Evolutionary conservation across 768 basidiomycete species (phyloP).

Genomic region (Mycena indigotica): DNA sequence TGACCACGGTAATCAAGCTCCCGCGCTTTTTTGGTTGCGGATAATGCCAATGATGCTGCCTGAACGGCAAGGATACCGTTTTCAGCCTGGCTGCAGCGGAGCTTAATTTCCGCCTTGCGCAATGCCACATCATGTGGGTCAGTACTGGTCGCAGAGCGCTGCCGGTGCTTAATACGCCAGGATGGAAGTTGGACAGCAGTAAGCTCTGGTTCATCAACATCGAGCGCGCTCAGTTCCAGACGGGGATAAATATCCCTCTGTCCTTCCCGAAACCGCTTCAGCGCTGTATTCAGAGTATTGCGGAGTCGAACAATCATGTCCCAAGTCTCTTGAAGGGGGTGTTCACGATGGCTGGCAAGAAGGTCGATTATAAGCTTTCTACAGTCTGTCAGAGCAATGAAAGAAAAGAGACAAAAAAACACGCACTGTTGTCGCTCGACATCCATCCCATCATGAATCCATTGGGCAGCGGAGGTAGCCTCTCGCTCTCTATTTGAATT

Average conservation of each 20-base stretch:
- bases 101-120: background rate
- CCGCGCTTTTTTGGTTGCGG: constrained; percentile 2
- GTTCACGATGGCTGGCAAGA: background rate
- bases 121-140: background rate
- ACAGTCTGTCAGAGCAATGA: background rate
- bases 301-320: constrained; percentile 1
- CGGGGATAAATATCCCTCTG: constrained; percentile 7
- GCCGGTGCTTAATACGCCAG: constrained; percentile 7
- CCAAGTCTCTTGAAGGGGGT: constrained; percentile 7
- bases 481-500: background rate
- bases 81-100: constrained; percentile 4
- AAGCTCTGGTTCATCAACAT: constrained; percentile 13
- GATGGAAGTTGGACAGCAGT: constrained; percentile 13
- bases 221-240: constrained; percentile 5
- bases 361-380: constrained; percentile 4
- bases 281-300: background rate
- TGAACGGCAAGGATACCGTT: constrained; percentile 3
- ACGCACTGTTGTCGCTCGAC: constrained; percentile 13
- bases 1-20: constrained; percentile 11
- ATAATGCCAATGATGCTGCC: constrained; percentile 4
- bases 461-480: background rate
- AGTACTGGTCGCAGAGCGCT: background rate
- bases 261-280: constrained; percentile 8
- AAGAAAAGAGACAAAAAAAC: background rate
- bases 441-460: constrained; percentile 8